These are phyloP conservation scores for Tuctoria greenei DNA, from an alignment of 176 grass and related monocot species.

Conservation along the genomic window DNA sequence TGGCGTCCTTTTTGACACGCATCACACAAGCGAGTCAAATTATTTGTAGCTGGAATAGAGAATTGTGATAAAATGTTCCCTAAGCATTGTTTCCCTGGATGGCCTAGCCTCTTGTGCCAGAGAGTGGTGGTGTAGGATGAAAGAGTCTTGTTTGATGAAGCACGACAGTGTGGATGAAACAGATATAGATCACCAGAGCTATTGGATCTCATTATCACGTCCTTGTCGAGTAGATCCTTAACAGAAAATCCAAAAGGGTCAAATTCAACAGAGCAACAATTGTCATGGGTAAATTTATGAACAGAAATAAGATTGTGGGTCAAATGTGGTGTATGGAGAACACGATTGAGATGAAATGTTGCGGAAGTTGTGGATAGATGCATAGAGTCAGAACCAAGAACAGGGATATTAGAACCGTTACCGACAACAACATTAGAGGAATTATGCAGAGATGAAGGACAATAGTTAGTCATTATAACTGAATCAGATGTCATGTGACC, in stretches of 20 bases:
- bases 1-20: background rate
- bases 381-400: background rate
- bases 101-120: background rate
- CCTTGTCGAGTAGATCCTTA: background rate
- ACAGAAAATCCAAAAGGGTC: background rate
- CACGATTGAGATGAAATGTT: accelerated
- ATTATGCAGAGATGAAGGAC: too few relatives aligned
- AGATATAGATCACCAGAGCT: background rate
- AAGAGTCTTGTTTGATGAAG: background rate
- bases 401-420: background rate
- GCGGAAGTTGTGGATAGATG: accelerated
- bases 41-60: too few relatives aligned
- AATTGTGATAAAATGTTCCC: too few relatives aligned
- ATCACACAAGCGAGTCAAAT: background rate
- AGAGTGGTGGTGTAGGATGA: background rate
- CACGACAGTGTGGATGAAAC: background rate
- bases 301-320: background rate
- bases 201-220: background rate
- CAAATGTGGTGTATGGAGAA: background rate
- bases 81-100: background rate
- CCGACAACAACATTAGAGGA: background rate
- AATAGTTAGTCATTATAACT: background rate
- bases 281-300: too few relatives aligned
- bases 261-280: too few relatives aligned
- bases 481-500: background rate